Conservation (phyloP, 257 asterid species). For the Solanum piurae region DNA sequence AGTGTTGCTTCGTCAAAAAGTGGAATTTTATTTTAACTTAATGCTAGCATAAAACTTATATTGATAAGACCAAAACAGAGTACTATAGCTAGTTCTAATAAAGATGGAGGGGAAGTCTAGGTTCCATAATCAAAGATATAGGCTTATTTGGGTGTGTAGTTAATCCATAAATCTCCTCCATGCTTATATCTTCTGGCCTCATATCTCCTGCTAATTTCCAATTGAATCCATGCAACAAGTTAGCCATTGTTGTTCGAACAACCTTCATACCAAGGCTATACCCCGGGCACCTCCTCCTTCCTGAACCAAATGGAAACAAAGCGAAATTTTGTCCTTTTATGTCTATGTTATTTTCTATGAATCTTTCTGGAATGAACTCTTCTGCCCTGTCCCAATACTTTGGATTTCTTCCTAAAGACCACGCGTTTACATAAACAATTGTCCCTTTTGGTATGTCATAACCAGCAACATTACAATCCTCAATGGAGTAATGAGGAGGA, state of each 20-base stretch:
- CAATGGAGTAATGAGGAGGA: neutral
- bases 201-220: conserved; percentile 4
- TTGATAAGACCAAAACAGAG: neutral
- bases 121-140: conserved; percentile 9
- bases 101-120: conserved; percentile 12
- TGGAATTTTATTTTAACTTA: neutral
- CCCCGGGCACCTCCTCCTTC: neutral
- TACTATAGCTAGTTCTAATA: neutral
- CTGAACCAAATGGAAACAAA: neutral
- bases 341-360: neutral
- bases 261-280: neutral
- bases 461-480: neutral
- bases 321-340: neutral
- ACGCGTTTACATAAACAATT: neutral
- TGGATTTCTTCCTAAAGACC: neutral
- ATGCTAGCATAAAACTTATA: neutral
- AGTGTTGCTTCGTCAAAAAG: neutral
- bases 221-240: neutral
- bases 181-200: conserved; percentile 15
- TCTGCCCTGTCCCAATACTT: neutral
- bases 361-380: neutral
- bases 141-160: conserved; percentile 8
- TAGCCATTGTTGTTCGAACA: neutral
- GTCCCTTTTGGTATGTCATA: neutral
- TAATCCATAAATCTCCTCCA: conserved; percentile 20